These are phyloP conservation scores for Talaromyces islandicus DNA, from an alignment of 2,329 filamentous ascomycete species.

Conservation along the genomic window DNA sequence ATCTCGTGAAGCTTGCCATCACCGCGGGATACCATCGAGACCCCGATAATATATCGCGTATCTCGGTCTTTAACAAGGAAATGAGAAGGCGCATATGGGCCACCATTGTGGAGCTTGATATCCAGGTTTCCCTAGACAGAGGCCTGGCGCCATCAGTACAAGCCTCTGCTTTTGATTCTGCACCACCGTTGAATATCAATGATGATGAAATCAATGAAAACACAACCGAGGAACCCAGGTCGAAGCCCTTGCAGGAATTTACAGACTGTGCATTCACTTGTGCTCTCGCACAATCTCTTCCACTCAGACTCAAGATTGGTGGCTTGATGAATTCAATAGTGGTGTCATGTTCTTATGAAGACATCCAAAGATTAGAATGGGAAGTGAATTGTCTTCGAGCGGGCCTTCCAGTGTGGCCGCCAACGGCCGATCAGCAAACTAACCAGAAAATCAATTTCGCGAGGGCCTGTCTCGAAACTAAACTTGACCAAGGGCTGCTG, in stretches of 20 bases:
- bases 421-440: conserved; percentile 14
- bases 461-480: conserved; percentile 29
- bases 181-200: conserved; percentile 45
- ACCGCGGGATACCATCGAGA: conserved; percentile 48
- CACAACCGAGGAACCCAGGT: conserved; percentile 24
- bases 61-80: conserved; percentile 37
- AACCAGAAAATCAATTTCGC: conserved; percentile 26
- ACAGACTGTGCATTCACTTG: conserved; percentile 31
- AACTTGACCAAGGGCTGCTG: conserved; percentile 30
- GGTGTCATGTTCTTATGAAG: conserved; percentile 34
- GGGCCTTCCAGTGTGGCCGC: conserved; percentile 27
- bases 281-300: conserved; percentile 14
- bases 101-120: conserved; percentile 52
- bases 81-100: conserved; percentile 53
- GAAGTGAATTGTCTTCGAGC: conserved; percentile 30
- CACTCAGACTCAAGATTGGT: conserved; percentile 27
- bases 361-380: conserved; percentile 34
- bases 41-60: conserved; percentile 25
- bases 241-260: conserved; percentile 21
- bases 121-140: conserved; percentile 51
- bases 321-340: conserved; percentile 31
- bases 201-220: conserved; percentile 43
- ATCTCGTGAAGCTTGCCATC: conserved; percentile 48
- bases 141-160: conserved; percentile 48
- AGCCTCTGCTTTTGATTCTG: conserved; percentile 43